Base-by-base conservation (phyloP, 805 yeast species). In the Kazachstania psychrophila region DNA sequence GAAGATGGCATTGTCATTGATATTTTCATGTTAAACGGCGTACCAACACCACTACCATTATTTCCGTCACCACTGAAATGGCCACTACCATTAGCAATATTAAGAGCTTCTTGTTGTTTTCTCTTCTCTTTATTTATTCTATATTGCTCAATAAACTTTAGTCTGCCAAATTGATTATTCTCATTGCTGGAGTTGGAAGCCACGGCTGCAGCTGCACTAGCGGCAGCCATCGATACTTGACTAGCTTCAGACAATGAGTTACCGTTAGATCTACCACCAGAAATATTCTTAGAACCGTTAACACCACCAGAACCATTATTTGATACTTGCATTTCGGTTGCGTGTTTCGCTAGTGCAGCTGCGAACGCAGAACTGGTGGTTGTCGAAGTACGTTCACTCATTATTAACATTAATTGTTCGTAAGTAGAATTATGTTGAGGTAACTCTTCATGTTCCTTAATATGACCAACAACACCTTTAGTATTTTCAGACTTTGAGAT, bases 111-210 rank as follows among this genome's bases (percentile, higher is more conserved):
- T 16, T 66, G 68, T 39, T 68, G 72, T 41, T 68, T 68, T 40
- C 68, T 53, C 42, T 73, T 65, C 40, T 73, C 79, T 50, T 75
- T 73, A 54, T 82, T 74, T 32, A 82, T 68, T 37, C 94, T 68
- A 62, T 83, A 76, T 60, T 82, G 92, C 57, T 89, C 97, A 41
- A 89, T 81, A 50, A 88, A 86, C 44, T 94, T 70, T 35, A 89
- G 65, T 45, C 97, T 73, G 69, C 84, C 75, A 58, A 92, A 92
- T 58, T 87, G 94, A 31, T 67, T 66, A 17, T 58, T 54, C 33
- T 63, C 67, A 42, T 53, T 56, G 20, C 52, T 48, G 9, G 49
- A 44, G 19, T 45, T 50, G 5, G 52, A 42, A 2, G 52, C 57
- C 4, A 66, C 69, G 7, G 72, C 65, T 7, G 69, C 65, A 1